Base-by-base conservation (phyloP, 331 rosid genomes). In the Arachis monticola region DNA sequence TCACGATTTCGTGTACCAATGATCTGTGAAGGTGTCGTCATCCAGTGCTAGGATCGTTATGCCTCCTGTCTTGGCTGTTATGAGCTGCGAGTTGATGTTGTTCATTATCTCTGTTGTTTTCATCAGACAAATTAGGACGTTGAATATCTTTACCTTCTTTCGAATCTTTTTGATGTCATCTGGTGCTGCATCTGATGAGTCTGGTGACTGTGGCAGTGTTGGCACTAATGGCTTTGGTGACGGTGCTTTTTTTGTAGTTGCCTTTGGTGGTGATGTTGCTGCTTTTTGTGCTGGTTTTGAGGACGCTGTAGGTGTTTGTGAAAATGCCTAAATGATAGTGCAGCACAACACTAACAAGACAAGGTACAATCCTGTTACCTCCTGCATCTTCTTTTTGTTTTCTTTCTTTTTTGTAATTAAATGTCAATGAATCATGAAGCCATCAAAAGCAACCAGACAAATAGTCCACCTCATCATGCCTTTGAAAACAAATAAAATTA, bases 371-470 rank as follows among this genome's bases (percentile, higher is more conserved):
- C 76, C 2, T 30, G 56, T 31, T 72, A 55, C 51, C 66, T 66
- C 56, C 13, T 22, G 27, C 89, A 83, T 85, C 75, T 84, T 92
- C 7, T 84, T 78, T 46, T 68, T 85, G 75, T 92, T 86, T 52
- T 87, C 97, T 10, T 17, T 32, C 75, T 73, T 90, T 55, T 86
- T 95, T 94, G 81, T 27, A 53, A 0, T 57, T 46, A 53, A 38
- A 22, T 22, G 27, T 22, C 27, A 22, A 22, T 22, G 27, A 22
- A 22, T 22, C 27, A 22, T 22, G 27, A 22, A 22, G 27, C 27
- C 27, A 22, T 22, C 27, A 0, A 22, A 22, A 59, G 1, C 69
- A 73, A 47, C 12, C 27, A 8, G 58, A 17, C 51, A 63, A 22
- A 11, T n/a, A 30, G 11, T 4, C 50, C 13, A 65, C 27, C 27